Evolutionary conservation across 805 yeast species (phyloP).

Genomic region (Saturnispora mendoncae): DNA sequence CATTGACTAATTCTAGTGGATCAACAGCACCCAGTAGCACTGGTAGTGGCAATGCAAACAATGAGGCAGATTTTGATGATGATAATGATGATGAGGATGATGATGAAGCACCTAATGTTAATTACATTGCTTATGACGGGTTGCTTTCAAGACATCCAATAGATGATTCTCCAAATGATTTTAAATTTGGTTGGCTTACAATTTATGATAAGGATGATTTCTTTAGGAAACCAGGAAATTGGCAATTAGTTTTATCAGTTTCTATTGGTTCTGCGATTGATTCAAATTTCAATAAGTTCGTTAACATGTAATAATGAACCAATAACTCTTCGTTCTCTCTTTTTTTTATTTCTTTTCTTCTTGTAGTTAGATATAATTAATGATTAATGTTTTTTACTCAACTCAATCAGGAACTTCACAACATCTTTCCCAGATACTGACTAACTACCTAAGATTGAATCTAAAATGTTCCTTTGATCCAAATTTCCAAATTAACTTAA

Average conservation of each 20-base stretch:
- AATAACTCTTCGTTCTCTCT: no score
- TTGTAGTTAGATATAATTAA: no score
- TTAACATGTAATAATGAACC: conserved; percentile 8
- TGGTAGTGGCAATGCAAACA: neutral
- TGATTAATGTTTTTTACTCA: conserved; percentile 51
- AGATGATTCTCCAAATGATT: conserved; percentile 55
- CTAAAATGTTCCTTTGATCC: neutral
- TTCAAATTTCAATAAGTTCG: conserved; percentile 21
- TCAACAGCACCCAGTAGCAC: conserved; percentile 4
- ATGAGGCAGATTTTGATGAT: conserved; percentile 14
- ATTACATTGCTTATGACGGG: conserved; percentile 48
- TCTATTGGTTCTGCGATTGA: conserved; percentile 45
- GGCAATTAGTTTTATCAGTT: conserved; percentile 46
- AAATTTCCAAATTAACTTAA: neutral
- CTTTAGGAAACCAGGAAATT: conserved; percentile 40
- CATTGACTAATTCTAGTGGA: conserved; percentile 6
- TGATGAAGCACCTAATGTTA: conserved; percentile 13
- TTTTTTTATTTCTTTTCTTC: no score
- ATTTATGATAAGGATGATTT: conserved; percentile 39
- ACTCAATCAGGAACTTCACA: conserved; percentile 96
- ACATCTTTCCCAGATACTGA: conserved; percentile 49
- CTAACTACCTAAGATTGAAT: conserved; percentile 20
- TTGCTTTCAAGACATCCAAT: conserved; percentile 38
- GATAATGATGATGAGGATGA: conserved; percentile 10
- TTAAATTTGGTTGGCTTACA: conserved; percentile 58